phyloP scores from a whole-genome alignment of 2,329 filamentous ascomycete species.

The Boeremia lycopersici region DNA sequence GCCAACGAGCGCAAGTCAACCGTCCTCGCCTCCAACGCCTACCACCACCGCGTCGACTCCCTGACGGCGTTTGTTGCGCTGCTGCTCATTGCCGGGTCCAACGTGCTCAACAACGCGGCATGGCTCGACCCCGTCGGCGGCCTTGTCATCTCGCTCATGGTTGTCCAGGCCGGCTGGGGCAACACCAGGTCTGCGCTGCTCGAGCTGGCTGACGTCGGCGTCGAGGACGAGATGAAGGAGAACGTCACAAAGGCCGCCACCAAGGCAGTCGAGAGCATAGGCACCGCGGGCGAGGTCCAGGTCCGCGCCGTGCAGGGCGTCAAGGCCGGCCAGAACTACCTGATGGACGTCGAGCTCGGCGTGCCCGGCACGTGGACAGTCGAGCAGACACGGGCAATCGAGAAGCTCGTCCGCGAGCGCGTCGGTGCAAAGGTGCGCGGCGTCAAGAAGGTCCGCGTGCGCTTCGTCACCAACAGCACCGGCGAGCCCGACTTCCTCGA shows the following conservation, averaged over 20 bases:
- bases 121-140: constrained; percentile 97
- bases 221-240: constrained; percentile 81
- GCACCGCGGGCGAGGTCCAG: constrained; percentile 61
- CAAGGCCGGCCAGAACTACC: constrained; percentile 95
- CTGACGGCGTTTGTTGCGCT: constrained; percentile 93
- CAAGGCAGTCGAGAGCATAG: constrained; percentile 49
- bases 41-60: constrained; percentile 96
- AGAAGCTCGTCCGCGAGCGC: constrained; percentile 72
- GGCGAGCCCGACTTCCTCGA: constrained; percentile 67
- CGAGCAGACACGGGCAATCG: constrained; percentile 70
- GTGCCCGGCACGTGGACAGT: constrained; percentile 80
- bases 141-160: constrained; percentile 88
- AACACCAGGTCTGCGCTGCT: constrained; percentile 84
- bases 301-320: constrained; percentile 82
- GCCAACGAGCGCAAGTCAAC: constrained; percentile 93
- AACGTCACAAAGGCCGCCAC: constrained; percentile 69
- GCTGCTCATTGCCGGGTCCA: constrained; percentile 85
- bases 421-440: constrained; percentile 81
- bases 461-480: constrained; percentile 76
- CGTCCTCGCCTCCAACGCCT: constrained; percentile 91
- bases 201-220: constrained; percentile 87
- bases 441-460: constrained; percentile 79
- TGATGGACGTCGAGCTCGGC: constrained; percentile 86
- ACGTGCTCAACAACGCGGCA: constrained; percentile 80
- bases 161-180: constrained; percentile 84